Conservation (phyloP, 352 stramenopile genomes). For the Pythium volutum region DNA sequence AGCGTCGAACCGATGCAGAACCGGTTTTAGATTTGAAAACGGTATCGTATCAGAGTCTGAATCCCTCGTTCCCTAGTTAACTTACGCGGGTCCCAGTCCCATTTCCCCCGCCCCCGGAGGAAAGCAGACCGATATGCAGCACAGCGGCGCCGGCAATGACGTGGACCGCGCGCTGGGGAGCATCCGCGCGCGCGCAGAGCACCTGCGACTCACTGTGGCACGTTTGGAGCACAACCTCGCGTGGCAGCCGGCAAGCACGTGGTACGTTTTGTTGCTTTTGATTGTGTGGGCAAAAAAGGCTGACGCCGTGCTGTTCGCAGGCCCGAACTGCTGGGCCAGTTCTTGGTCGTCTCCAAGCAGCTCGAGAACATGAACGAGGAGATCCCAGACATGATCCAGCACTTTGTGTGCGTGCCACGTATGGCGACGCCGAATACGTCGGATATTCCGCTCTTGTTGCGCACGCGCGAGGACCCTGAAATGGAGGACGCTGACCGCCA, state of each 20-base stretch:
- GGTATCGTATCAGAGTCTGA: conserved; percentile 15
- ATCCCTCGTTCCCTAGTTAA: conserved; percentile 7
- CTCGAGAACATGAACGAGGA: conserved; percentile 89
- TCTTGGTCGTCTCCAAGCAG: conserved; percentile 86
- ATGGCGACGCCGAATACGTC: conserved; percentile 79
- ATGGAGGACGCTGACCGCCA: conserved; percentile 82
- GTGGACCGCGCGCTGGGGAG: conserved; percentile 76
- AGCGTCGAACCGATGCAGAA: neutral
- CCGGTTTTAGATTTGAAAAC: conserved; percentile 5
- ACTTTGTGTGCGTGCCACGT: conserved; percentile 78
- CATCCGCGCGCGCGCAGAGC: conserved; percentile 76
- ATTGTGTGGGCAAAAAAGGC: neutral
- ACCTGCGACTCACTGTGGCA: conserved; percentile 72
- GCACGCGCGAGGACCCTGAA: conserved; percentile 80
- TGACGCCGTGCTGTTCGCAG: conserved; percentile 47
- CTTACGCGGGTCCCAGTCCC: neutral
- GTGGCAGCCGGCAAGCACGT: conserved; percentile 79
- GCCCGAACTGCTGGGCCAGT: conserved; percentile 81
- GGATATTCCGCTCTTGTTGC: conserved; percentile 73
- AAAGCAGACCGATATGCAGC: conserved; percentile 13
- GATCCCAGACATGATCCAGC: conserved; percentile 79
- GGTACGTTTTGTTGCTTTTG: conserved; percentile 29
- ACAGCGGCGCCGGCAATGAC: conserved; percentile 39
- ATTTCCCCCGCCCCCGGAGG: neutral
- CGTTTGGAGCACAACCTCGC: conserved; percentile 76